These are phyloP conservation scores for Saccharomycopsis amapae DNA, from an alignment of 805 yeast species.

Conservation along the genomic window DNA sequence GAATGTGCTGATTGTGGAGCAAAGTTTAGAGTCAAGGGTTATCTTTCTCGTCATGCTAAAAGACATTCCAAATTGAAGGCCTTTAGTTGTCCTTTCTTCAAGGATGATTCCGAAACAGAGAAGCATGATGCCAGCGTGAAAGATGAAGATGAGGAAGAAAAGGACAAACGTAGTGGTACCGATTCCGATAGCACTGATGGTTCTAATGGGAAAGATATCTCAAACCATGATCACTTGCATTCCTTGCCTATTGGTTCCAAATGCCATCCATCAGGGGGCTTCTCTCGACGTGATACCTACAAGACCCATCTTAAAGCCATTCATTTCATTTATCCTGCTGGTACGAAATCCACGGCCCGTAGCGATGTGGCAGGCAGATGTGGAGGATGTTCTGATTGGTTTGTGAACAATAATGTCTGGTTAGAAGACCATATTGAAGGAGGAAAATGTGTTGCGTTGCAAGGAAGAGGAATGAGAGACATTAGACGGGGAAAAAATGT, in stretches of 20 bases:
- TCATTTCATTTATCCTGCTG: slow-evolving; percentile 83
- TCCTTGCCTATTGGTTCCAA: slow-evolving; percentile 22
- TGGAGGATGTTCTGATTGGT: slow-evolving; percentile 62
- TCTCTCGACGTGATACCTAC: slow-evolving; percentile 84
- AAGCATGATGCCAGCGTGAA: neutral
- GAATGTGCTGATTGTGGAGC: slow-evolving; percentile 69
- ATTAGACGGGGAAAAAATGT: too few relatives aligned
- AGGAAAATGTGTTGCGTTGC: slow-evolving; percentile 69
- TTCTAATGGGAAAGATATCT: neutral
- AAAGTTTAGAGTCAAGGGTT: slow-evolving; percentile 85
- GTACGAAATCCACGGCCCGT: slow-evolving; percentile 74
- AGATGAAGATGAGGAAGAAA: neutral
- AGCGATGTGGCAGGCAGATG: slow-evolving; percentile 66
- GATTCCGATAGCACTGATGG: neutral
- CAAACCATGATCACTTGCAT: too few relatives aligned
- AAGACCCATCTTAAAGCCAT: slow-evolving; percentile 86
- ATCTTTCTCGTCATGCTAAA: slow-evolving; percentile 74
- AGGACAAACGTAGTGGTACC: neutral
- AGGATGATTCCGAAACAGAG: slow-evolving; percentile 21
- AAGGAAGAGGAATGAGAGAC: too few relatives aligned
- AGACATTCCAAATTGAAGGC: slow-evolving; percentile 64
- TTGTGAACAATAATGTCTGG: slow-evolving; percentile 74
- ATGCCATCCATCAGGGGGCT: slow-evolving; percentile 81
- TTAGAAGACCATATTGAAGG: slow-evolving; percentile 63
- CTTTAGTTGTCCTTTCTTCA: slow-evolving; percentile 70